These are phyloP conservation scores for Ambrosia trifida DNA, from an alignment of 129 eudicot species.

Conservation along the genomic window DNA sequence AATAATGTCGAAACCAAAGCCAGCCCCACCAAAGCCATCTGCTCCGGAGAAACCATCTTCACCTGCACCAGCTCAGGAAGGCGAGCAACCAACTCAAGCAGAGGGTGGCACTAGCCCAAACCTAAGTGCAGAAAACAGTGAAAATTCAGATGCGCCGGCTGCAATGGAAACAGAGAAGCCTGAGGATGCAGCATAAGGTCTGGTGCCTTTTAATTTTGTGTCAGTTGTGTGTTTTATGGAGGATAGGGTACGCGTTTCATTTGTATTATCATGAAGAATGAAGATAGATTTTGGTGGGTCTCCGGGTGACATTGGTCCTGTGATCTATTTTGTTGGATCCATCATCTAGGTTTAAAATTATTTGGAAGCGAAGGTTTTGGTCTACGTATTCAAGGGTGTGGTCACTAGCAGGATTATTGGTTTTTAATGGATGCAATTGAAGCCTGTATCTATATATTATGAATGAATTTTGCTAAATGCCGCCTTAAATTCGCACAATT, in stretches of 20 bases:
- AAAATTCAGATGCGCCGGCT: slow-evolving; percentile 31
- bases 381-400: slow-evolving; percentile 6
- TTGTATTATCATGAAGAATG: slow-evolving; percentile 36
- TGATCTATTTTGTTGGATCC: slow-evolving; percentile 32
- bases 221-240: slow-evolving; percentile 18
- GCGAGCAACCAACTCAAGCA: slow-evolving; percentile 37
- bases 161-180: slow-evolving; percentile 81
- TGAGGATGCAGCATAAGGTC: slow-evolving; percentile 39
- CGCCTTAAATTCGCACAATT: background rate
- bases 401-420: slow-evolving; percentile 14
- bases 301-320: background rate
- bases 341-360: slow-evolving; percentile 22
- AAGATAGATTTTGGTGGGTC: slow-evolving; percentile 26
- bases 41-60: slow-evolving; percentile 59
- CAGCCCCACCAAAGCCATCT: slow-evolving; percentile 82
- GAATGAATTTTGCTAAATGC: slow-evolving; percentile 6
- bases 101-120: slow-evolving; percentile 37
- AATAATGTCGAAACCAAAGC: slow-evolving; percentile 84
- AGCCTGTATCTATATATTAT: slow-evolving; percentile 1
- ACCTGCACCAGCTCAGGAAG: slow-evolving; percentile 51
- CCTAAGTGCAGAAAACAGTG: slow-evolving; percentile 27
- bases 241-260: slow-evolving; percentile 18
- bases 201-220: slow-evolving; percentile 7
- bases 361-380: slow-evolving; percentile 15
- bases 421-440: slow-evolving; percentile 22